Evolutionary conservation across 75 land plant genomes (phyloP), one percentile per base, ranked within the genome.

Genomic region (Adiantum capillusveneris): DNA sequence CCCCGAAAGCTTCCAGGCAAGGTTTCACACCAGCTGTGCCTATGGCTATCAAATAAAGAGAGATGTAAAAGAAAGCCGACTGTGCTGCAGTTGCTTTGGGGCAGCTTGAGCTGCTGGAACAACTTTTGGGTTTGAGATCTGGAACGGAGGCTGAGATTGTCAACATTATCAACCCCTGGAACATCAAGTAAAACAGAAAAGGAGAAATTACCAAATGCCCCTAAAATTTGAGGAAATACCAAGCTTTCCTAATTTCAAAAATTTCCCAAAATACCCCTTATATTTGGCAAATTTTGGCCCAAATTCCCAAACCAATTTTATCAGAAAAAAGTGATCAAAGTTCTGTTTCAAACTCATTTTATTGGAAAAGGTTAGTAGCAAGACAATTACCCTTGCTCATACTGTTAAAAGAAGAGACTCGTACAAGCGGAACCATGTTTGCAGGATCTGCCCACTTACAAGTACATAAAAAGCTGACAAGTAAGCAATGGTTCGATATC

Each of bases 1-100:
- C 91, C 0, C 85, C 92, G 53, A 92, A 85, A 41, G 81, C 71
- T 56, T 78, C 75, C 0, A 89, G 45, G 31, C 75, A 70, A 0
- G 95, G 95, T 44, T 83, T 85, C 72, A 77, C 72, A 25, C 82
- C 80, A 9, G 86, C 86, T 7, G 72, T 63, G 6, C 78, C 86
- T 0, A 80, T n/a, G 17, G 84, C 66, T 63, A 88, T 58, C 20
- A 82, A 56, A 64, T 84, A 91, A 17, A 91, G 46, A n/a, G 86
- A 80, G 2, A 74, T 6, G 60, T 76, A 84, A 68, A 91, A 81
- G 48, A 84, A 51, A 13, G 69, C 64, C 50, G 74, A 64, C 39
- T 84, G 96, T 11, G 55, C 2, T 21, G 60, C 56, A 1, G 70
- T 56, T 0, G 81, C 62, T 5, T 45, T 18, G 2, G 31, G 27